Percentiles rank a stretch among this genome's conserved stretches.
These are phyloP conservation scores for Pseudogymnoascus sp. DNA, from an alignment of 2,329 filamentous ascomycete species.

Conservation along the genomic window DNA sequence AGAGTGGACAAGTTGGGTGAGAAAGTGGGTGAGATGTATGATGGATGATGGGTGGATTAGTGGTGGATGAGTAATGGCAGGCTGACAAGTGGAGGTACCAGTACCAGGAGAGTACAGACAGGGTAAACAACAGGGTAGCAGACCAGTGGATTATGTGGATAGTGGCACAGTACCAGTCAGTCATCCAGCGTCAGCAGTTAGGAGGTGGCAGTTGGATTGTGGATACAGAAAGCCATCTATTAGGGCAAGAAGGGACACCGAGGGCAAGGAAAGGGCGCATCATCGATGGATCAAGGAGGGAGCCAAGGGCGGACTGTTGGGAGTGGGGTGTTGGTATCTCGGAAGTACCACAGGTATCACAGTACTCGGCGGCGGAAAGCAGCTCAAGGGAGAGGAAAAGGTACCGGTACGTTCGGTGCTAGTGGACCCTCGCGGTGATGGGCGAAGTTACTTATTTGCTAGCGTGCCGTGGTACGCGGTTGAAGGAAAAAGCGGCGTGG, in stretches of 20 bases:
- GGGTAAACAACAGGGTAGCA: too few species aligned
- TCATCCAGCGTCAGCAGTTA: not conserved
- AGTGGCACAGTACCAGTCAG: not conserved
- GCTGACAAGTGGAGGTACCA: not conserved
- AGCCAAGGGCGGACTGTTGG: not conserved
- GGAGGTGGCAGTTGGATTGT: not conserved
- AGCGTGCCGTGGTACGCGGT: too few species aligned
- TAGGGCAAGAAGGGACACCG: not conserved
- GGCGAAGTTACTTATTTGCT: not conserved
- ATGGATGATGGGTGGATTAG: not conserved
- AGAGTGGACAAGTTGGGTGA: too few species aligned
- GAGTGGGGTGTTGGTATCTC: not conserved
- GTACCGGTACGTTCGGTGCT: not conserved
- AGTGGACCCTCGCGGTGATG: not conserved
- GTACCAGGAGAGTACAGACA: not conserved
- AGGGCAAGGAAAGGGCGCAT: not conserved
- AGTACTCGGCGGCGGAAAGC: not conserved
- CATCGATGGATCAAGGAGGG: not conserved
- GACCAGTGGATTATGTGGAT: not conserved
- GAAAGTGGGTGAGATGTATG: not conserved
- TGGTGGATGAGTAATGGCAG: not conserved
- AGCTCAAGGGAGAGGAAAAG: not conserved
- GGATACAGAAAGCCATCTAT: not conserved
- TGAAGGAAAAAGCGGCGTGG: too few species aligned
- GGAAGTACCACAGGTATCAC: not conserved